A percentile compares a stretch with the other conserved stretches of the same genome.
Evolutionary conservation across 2,329 filamentous ascomycete species (phyloP).

Genomic region (Lasiodiplodia citricola): DNA sequence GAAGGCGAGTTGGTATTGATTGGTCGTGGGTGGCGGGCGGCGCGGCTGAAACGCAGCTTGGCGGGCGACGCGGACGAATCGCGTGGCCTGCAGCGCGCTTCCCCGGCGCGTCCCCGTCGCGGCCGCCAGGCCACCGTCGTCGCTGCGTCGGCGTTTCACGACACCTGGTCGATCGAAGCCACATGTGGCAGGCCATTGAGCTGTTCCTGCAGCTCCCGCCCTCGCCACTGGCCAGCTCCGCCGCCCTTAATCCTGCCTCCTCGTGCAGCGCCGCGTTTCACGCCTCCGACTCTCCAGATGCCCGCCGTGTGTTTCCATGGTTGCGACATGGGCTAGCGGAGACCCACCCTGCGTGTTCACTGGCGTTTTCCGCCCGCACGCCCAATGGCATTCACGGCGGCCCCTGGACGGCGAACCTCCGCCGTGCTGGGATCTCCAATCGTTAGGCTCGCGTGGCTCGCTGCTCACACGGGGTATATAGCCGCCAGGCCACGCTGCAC

Average conservation of each 20-base stretch:
- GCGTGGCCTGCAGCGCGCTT: neutral
- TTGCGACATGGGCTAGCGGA: slow-evolving; percentile 1
- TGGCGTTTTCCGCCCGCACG: neutral
- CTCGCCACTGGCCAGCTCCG: slow-evolving; percentile 9
- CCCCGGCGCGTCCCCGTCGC: neutral
- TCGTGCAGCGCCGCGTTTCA: slow-evolving; percentile 16
- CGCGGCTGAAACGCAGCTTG: slow-evolving; percentile 12
- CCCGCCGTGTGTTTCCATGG: slow-evolving; percentile 17
- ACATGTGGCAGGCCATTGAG: neutral
- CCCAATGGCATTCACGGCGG: slow-evolving; percentile 9
- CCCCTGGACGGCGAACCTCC: slow-evolving; percentile 2
- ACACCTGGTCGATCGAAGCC: slow-evolving; percentile 6
- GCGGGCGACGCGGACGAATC: neutral
- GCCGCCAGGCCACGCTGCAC: slow-evolving; percentile 13
- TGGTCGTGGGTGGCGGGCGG: neutral
- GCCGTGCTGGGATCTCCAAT: slow-evolving; percentile 19
- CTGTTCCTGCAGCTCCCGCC: slow-evolving; percentile 18
- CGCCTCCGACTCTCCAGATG: neutral
- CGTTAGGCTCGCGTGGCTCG: slow-evolving; percentile 5
- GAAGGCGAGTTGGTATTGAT: neutral
- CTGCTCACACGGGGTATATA: slow-evolving; percentile 15
- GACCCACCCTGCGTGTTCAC: slow-evolving; percentile 7
- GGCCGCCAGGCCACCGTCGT: neutral
- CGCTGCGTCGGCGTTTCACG: slow-evolving; percentile 17
- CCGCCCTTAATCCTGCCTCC: slow-evolving; percentile 13